phyloP scores from a whole-genome alignment of 164 flowering plant genomes.

The Sextonia rubra region DNA sequence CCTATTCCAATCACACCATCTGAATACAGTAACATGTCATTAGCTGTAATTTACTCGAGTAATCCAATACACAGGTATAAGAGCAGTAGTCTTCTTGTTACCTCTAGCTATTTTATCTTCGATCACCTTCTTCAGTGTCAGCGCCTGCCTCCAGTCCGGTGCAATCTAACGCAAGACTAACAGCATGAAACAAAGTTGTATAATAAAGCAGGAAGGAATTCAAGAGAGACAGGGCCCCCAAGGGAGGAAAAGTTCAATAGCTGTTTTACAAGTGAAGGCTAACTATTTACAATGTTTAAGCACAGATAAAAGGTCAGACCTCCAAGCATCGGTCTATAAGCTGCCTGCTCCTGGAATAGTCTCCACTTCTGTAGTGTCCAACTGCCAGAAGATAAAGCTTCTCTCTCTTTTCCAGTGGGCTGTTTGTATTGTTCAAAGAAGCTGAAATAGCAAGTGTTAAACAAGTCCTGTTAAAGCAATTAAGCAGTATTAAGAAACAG shows the following conservation, averaged over 20 bases:
- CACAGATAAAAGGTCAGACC: conserved; percentile 29
- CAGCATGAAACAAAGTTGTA: background rate
- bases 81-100: conserved; percentile 14
- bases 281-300: background rate
- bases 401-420: conserved; percentile 54
- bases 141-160: conserved; percentile 91
- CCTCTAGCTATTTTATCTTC: conserved; percentile 85
- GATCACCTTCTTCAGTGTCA: conserved; percentile 64
- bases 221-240: background rate
- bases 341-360: conserved; percentile 58
- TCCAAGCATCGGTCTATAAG: conserved; percentile 62
- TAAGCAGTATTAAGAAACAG: background rate
- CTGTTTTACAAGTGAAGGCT: background rate
- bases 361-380: conserved; percentile 68
- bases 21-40: conserved; percentile 18
- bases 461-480: background rate
- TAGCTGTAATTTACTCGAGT: background rate
- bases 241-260: background rate
- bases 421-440: conserved; percentile 35
- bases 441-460: conserved; percentile 33
- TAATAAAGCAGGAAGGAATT: background rate
- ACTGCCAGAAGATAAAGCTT: conserved; percentile 75
- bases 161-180: conserved; percentile 47
- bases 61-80: background rate
- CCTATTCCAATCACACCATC: conserved; percentile 98